These are phyloP conservation scores for Zygnema cylindricum DNA, from an alignment of 139 green algal genomes.

Conservation along the genomic window DNA sequence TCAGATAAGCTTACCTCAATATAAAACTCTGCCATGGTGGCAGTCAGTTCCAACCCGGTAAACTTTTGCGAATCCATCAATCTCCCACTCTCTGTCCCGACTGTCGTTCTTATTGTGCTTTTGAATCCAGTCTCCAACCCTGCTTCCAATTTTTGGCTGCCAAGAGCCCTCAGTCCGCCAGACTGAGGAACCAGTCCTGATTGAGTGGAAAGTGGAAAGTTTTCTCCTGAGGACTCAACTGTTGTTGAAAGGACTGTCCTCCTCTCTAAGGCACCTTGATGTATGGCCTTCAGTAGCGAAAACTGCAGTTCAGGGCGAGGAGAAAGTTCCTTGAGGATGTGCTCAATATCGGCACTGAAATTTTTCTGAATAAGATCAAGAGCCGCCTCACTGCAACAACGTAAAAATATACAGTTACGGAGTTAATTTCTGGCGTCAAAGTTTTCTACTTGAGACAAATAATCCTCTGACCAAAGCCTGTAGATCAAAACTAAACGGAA, in stretches of 20 bases:
- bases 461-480: too few species aligned
- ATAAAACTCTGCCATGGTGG: conserved; percentile 49
- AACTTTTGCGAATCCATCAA: conserved; percentile 30
- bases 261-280: neutral
- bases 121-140: neutral
- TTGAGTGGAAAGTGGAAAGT: too few species aligned
- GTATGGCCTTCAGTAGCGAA: conserved; percentile 24
- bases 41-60: conserved; percentile 17
- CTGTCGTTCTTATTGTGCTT: too few species aligned
- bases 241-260: neutral
- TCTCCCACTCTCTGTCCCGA: neutral
- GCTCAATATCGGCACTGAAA: conserved; percentile 20
- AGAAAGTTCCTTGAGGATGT: conserved; percentile 21
- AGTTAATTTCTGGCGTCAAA: too few species aligned
- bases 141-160: neutral
- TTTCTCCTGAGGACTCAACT: neutral
- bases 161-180: neutral
- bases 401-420: too few species aligned
- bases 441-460: too few species aligned
- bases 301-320: conserved; percentile 34
- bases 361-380: conserved; percentile 8
- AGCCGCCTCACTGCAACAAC: conserved; percentile 6
- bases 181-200: neutral
- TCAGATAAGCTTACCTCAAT: conserved; percentile 25
- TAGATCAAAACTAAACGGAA: too few species aligned